These are phyloP conservation scores for Vaccinium macrocarpon DNA, from an alignment of 148 eudicot genomes.

Conservation along the genomic window DNA sequence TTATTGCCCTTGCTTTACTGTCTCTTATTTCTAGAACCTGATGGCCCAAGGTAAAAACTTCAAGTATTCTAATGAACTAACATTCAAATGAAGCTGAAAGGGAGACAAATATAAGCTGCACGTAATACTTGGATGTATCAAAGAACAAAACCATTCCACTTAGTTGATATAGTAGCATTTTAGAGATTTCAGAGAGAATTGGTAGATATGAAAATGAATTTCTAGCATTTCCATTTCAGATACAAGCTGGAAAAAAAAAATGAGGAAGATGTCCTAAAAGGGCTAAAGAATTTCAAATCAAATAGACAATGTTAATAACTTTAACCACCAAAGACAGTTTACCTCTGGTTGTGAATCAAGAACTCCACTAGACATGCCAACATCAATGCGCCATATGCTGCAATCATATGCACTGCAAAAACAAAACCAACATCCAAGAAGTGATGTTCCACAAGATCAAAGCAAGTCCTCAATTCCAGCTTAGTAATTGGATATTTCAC, in stretches of 20 bases:
- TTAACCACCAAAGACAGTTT: slow-evolving; percentile 15
- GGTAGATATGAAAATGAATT: not conserved
- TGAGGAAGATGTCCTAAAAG: not conserved
- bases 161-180: not conserved
- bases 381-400: slow-evolving; percentile 95
- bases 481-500: not conserved
- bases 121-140: not conserved
- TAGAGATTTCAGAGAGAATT: not conserved
- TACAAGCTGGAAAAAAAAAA: not conserved
- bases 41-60: slow-evolving; percentile 2
- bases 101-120: not conserved
- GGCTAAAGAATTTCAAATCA: not conserved
- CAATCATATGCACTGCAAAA: slow-evolving; percentile 67
- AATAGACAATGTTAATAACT: not conserved
- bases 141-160: not conserved
- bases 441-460: not conserved
- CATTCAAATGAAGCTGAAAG: not conserved
- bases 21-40: slow-evolving; percentile 88
- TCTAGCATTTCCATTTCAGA: not conserved
- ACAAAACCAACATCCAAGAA: slow-evolving; percentile 11
- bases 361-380: slow-evolving; percentile 98
- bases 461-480: not conserved
- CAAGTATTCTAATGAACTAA: not conserved
- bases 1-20: slow-evolving; percentile 63
- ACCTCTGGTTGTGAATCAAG: slow-evolving; percentile 95